Evolutionary conservation across 371 early-diverging fungal genomes (phyloP).

Genomic region (Actinomortierella wolfii): DNA sequence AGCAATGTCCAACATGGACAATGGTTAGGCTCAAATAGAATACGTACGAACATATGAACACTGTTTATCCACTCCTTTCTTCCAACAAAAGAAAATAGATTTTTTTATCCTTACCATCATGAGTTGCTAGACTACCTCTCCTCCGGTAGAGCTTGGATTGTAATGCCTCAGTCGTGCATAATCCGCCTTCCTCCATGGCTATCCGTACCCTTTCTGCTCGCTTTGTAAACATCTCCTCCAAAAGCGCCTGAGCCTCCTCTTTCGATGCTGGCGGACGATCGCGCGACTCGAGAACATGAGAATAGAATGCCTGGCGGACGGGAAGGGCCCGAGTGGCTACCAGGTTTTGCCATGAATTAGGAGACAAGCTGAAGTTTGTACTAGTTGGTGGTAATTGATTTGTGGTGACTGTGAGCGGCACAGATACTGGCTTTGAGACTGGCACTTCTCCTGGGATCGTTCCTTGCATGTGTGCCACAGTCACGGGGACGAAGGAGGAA

Average conservation of each 20-base stretch:
- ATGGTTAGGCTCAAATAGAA: too few species aligned
- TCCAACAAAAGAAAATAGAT: too few species aligned
- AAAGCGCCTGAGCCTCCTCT: conserved; percentile 36
- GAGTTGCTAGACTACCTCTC: conserved; percentile 18
- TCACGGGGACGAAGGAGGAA: too few species aligned
- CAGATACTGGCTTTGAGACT: too few species aligned
- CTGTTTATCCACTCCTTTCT: too few species aligned
- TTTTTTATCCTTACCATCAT: conserved; percentile 18
- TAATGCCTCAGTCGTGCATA: conserved; percentile 35
- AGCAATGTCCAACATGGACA: too few species aligned
- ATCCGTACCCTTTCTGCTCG: conserved; percentile 32
- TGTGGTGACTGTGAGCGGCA: too few species aligned
- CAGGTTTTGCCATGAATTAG: conserved; percentile 18
- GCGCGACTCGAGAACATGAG: conserved; percentile 25
- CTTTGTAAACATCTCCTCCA: conserved; percentile 38
- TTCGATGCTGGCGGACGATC: conserved; percentile 31
- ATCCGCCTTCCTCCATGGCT: conserved; percentile 35
- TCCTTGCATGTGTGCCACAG: too few species aligned
- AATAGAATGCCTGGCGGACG: conserved; percentile 31
- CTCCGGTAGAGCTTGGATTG: conserved; percentile 23
- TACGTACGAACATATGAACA: too few species aligned
- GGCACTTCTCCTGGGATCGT: too few species aligned
- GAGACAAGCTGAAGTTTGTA: conserved; percentile 3
- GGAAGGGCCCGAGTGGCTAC: conserved; percentile 21
- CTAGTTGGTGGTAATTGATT: not conserved